Base-by-base conservation (phyloP, 177 flowering plant genomes). In the Vitis hybrid region DNA sequence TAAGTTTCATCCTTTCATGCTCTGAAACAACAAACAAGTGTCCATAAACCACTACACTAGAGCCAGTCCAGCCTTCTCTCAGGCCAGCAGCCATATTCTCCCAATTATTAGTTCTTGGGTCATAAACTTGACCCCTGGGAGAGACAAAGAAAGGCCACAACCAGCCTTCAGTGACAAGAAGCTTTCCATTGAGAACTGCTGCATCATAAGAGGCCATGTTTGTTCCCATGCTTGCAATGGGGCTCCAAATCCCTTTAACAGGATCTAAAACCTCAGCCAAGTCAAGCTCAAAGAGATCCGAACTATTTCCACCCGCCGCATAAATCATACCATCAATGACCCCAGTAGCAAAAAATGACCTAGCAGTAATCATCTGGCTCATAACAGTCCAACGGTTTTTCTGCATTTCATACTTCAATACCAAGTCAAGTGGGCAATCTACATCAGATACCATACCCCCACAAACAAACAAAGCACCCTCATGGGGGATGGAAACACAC, bases 51-150 rank as follows among this genome's bases (percentile, higher is more conserved):
- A 86, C 90, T 27, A 78, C 84, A 73, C 90, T 86, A 1, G 86
- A 84, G 12, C 90, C 88, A 10, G 87, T 86, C 90, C 90, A 86
- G 2, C 90, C 90, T 77, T 86, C 90, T 70, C 85, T 71, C n/a
- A 86, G 57, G n/a, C 85, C 88, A 54, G 66, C 78, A 24, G 86
- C 77, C 90, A 86, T 86, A 57, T 20, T 68, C 73, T 83, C 86
- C 90, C 90, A 86, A 50, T 55, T 75, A 67, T 83, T 73, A 6
- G 82, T 72, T 65, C 20, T 30, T n/a, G 90, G 88, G 74, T 86
- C 90, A 61, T 84, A 86, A 50, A 86, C 72, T 67, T 84, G 90
- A 41, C 90, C 90, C 53, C 88, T 72, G 2, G 88, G 88, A 1
- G 81, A 85, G 51, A 81, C 87, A 69, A 72, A 77, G 63, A 84